phyloP scores from a whole-genome alignment of 2,329 filamentous ascomycete species.

The Talaromyces sp. region DNA sequence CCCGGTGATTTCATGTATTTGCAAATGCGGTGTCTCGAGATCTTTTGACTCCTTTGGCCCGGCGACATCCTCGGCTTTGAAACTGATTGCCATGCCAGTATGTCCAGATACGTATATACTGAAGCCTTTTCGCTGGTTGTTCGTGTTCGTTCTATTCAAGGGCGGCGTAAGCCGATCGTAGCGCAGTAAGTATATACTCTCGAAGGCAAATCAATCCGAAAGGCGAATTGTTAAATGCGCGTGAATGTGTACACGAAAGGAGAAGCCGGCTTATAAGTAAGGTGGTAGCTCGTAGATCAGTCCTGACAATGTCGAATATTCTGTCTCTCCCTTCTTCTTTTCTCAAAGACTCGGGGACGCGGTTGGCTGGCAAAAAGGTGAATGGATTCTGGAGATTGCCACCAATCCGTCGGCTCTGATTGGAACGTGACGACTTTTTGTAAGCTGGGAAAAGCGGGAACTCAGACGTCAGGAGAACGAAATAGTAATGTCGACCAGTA shows the following conservation, averaged over 20 bases:
- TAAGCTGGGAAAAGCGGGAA: slow-evolving; percentile 8
- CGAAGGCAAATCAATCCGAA: neutral
- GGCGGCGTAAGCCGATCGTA: neutral
- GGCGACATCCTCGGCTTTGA: slow-evolving; percentile 9
- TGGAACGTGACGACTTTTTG: slow-evolving; percentile 2
- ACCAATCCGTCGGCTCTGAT: slow-evolving; percentile 12
- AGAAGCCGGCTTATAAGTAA: neutral
- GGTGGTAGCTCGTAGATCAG: neutral
- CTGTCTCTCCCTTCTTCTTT: neutral
- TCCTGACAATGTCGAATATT: neutral
- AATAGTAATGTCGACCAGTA: neutral
- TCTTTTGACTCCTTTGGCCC: slow-evolving; percentile 11
- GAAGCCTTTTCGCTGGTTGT: neutral
- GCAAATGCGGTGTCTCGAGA: neutral
- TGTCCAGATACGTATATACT: neutral
- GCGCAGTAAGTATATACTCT: neutral
- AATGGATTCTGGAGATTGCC: slow-evolving; percentile 7
- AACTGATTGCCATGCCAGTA: slow-evolving; percentile 25
- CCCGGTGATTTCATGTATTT: neutral
- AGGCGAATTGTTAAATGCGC: neutral
- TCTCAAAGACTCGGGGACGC: neutral
- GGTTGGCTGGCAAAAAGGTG: neutral
- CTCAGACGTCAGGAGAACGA: slow-evolving; percentile 10
- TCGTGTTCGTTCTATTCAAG: neutral
- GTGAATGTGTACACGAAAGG: neutral